These are phyloP conservation scores for Silene conica DNA, from an alignment of 148 eudicot genomes.

Conservation along the genomic window DNA sequence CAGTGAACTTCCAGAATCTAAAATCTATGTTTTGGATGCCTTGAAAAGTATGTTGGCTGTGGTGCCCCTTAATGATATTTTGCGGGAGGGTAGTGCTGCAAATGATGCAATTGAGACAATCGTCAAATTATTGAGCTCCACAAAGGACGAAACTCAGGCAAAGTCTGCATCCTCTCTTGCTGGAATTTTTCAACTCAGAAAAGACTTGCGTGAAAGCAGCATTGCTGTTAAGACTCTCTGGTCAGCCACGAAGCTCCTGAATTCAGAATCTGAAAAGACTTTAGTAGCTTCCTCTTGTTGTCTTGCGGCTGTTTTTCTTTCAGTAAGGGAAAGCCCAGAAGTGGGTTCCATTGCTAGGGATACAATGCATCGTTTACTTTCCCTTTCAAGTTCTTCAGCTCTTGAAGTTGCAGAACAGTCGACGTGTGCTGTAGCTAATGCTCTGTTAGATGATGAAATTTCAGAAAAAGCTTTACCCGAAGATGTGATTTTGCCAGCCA, in stretches of 20 bases:
- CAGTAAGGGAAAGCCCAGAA: constrained; percentile 77
- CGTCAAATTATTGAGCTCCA: constrained; percentile 67
- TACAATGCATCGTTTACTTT: constrained; percentile 55
- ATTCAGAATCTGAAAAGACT: constrained; percentile 59
- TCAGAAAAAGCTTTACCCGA: constrained; percentile 64
- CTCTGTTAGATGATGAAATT: constrained; percentile 72
- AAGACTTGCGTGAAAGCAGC: constrained; percentile 84
- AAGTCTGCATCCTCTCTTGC: constrained; percentile 89
- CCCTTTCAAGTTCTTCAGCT: constrained; percentile 65
- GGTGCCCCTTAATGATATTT: constrained; percentile 68
- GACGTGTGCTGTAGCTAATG: constrained; percentile 81
- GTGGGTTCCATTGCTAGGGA: constrained; percentile 74
- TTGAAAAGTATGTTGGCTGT: constrained; percentile 84
- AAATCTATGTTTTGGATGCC: constrained; percentile 90
- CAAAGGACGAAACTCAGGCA: constrained; percentile 86
- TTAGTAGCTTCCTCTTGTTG: constrained; percentile 64
- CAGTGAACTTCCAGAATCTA: constrained; percentile 96
- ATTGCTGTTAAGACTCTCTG: constrained; percentile 67
- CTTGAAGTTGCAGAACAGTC: constrained; percentile 90
- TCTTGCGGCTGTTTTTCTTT: constrained; percentile 89
- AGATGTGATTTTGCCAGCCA: constrained; percentile 80
- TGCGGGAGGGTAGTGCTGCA: constrained; percentile 95
- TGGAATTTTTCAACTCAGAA: constrained; percentile 75
- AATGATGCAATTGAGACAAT: constrained; percentile 96
- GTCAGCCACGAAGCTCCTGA: constrained; percentile 62